Evolutionary conservation across 1,139 yeast genomes (phyloP), one percentile per base, ranked within the genome.

Genomic region (Kodamaea plutei): DNA sequence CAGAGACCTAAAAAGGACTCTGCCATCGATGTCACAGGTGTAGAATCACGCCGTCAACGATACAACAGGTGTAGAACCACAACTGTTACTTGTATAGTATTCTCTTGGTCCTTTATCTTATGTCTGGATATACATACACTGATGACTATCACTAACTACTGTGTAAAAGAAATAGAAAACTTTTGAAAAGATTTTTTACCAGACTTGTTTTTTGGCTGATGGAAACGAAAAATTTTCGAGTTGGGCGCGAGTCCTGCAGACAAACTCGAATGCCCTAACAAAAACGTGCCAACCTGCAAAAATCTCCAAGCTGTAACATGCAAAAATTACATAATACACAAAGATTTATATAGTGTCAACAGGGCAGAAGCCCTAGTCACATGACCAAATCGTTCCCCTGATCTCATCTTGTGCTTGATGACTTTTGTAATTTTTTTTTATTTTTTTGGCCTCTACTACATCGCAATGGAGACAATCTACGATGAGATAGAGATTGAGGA

Each of bases 401-500:
- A n/a, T n/a, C n/a, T n/a, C n/a, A n/a, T n/a, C n/a, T n/a, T n/a
- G n/a, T n/a, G n/a, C n/a, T n/a, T n/a, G n/a, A n/a, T n/a, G n/a
- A n/a, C n/a, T n/a, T n/a, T n/a, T n/a, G n/a, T n/a, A n/a, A n/a
- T n/a, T n/a, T n/a, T n/a, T n/a, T n/a, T n/a, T n/a, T n/a, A n/a
- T n/a, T n/a, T n/a, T n/a, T n/a, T n/a, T n/a, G n/a, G n/a, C n/a
- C n/a, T n/a, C n/a, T n/a, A n/a, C n/a, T n/a, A n/a, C n/a, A n/a
- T n/a, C n/a, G n/a, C n/a, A 24, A 67, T 68, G 70, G 75, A 68
- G 70, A 65, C 82, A 12, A 74, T 84, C 20, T 91, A 91, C 59
- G 98, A 91, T 56, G 95, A 91, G 55, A 80, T 91, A 38, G 98
- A 91, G 65, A 91, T 93, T 34, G 98, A 91, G 58, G 99, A 91